Base-by-base conservation (phyloP, 805 yeast species). In the Candida silvicultrix region DNA sequence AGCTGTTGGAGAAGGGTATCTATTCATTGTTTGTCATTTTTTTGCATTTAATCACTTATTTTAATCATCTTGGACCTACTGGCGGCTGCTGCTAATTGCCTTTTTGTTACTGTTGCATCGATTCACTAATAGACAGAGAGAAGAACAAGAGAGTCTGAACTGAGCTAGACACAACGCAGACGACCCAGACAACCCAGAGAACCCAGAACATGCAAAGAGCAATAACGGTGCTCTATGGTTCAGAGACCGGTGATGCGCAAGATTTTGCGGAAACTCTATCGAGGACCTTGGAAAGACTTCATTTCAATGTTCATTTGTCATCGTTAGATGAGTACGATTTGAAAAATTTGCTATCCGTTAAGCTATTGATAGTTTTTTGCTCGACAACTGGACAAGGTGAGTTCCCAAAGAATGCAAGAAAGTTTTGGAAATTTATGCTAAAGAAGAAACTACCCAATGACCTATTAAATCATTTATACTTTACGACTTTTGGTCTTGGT, bases 331-430 rank as follows among this genome's bases (percentile, higher is more conserved):
- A 79, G 39, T 79, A 78, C 57, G 77, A 81, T 47, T 62, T 83
- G 39, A 74, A 71, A 52, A 70, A 70, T 45, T 65, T 87, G 42
- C 66, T 77, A 5, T 70, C 78, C 4, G 73, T 80, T 15, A 56
- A 66, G 7, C 64, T 65, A 25, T 68, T 79, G 44, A 69, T 82
- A 20, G 71, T 83, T 0, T 61, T 92, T 3, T 85, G 95, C 60
- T 82, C 97, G 1, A 92, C 99, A 0, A 85, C 96, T 1, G 98
- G 99, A 8, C 97, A 92, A 64, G 99, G 99, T 23, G 96, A 85
- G 50, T 64, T 92, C 31, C 98, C 99, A 0, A 65, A 85, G 38
- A 88, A 88, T 59, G 83, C 85, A 1, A 71, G 71, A 51, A 78
- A 76, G 49, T 78, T 92, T 51, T 85, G 96, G 95, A 73, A 74